Evolutionary conservation across 495 filamentous ascomycete species (phyloP).

Genomic region (Aspergillus indologenus): DNA sequence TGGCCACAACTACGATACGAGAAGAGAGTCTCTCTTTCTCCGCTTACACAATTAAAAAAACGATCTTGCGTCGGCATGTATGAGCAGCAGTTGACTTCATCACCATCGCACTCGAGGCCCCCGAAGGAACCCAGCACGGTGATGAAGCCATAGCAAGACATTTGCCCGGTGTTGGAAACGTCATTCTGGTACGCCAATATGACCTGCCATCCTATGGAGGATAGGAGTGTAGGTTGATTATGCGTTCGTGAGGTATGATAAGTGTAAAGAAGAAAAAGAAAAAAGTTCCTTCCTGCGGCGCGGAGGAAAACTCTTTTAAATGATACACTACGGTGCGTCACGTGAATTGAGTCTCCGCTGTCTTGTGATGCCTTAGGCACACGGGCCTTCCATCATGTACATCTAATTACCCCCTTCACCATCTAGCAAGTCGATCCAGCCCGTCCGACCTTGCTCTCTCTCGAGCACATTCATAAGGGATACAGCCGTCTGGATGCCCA

Average conservation of each 20-base stretch:
- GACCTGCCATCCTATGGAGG: constrained; percentile 48
- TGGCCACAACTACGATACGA: background rate
- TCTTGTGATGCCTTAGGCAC: background rate
- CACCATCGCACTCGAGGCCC: constrained; percentile 33
- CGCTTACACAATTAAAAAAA: background rate
- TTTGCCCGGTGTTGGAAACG: constrained; percentile 5
- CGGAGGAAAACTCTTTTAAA: background rate
- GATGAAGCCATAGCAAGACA: constrained; percentile 32
- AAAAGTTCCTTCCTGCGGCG: background rate
- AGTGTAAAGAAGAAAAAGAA: constrained; percentile 43
- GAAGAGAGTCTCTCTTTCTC: background rate
- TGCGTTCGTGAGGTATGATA: constrained; percentile 46
- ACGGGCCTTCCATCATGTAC: background rate
- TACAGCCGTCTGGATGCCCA: constrained; percentile 2
- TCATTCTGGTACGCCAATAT: constrained; percentile 55
- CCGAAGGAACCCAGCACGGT: constrained; percentile 28
- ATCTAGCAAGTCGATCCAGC: background rate
- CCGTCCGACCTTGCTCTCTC: background rate
- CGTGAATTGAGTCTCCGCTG: background rate
- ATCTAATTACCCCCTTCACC: background rate
- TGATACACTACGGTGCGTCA: background rate
- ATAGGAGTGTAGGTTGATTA: constrained; percentile 52
- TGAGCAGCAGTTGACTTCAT: constrained; percentile 41
- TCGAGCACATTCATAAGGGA: background rate
- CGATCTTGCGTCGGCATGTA: constrained; percentile 27